Base-by-base conservation (phyloP, 2,329 filamentous ascomycete genomes). In the Paraconiothyrium brasiliense region DNA sequence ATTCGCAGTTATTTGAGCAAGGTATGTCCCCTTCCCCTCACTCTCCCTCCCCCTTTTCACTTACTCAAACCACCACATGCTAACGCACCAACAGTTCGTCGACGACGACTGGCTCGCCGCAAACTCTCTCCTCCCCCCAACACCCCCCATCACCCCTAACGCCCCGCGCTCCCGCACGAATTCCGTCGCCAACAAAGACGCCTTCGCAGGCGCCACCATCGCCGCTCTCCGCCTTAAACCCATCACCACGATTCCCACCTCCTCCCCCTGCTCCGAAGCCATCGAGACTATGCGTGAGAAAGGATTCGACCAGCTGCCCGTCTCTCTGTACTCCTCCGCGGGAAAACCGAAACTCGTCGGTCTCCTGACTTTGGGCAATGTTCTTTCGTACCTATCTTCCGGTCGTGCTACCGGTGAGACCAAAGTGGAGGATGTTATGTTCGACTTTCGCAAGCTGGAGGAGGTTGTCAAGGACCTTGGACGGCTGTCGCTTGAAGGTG, bases 51-150 rank as follows among this genome's bases (percentile, higher is more conserved):
- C 35, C 37, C 37, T 41, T 30, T 30, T 30, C 27, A 30, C 4
- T 16, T 13, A n/a, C 16, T 9, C 16, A 49, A 34, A 24, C 35
- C 32, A 22, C 6, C 1, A n/a, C 22, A 58, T 59, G 52, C 70
- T 75, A 59, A 75, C 63, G 24, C 4, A 1, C 6, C 61, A 6
- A 11, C 57, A 86, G 87, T 99, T 99, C 77, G 93, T 93, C 68
- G 95, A 99, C 77, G 96, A 99, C 76, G 95, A 98, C 83, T 99
- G 95, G 96, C 89, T 99, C 59, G 94, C 93, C 13, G 95, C 95
- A 66, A 99, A 99, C 81, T 91, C 94, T 77, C 92, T 99, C 27
- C 86, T 98, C 30, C 88, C 92, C 43, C 85, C 81, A 66, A 87
- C 83, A 56, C 86, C 82, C 63, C 84, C 76, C 54, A 48, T 64